These are phyloP conservation scores for Dimargaris xerosporica DNA, from an alignment of 192 early-diverging fungal species.

Conservation along the genomic window DNA sequence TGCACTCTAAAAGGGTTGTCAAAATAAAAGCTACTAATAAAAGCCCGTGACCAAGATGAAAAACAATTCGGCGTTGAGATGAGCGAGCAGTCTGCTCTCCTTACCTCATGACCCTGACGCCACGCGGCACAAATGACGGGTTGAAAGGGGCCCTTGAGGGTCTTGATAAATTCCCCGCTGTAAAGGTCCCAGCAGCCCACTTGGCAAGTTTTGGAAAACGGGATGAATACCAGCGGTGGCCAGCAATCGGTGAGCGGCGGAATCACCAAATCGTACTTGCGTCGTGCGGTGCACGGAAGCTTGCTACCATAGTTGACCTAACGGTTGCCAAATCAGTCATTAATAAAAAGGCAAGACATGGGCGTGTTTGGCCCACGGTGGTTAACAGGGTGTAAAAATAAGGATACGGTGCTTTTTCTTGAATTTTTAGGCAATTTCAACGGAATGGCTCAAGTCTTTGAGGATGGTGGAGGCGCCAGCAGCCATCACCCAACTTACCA, in stretches of 20 bases:
- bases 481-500: neutral
- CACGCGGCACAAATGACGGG: neutral
- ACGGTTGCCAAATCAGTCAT: too few relatives aligned
- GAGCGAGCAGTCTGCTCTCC: neutral
- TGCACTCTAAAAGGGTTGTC: too few relatives aligned
- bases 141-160: neutral
- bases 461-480: neutral
- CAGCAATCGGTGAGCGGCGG: conserved; percentile 2
- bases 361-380: too few relatives aligned
- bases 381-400: too few relatives aligned
- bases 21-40: too few relatives aligned
- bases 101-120: conserved; percentile 7
- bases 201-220: neutral
- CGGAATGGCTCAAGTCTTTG: too few relatives aligned
- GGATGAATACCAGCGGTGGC: conserved; percentile 6
- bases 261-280: conserved; percentile 11
- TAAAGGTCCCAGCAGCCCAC: conserved; percentile 3
- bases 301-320: conserved; percentile 2
- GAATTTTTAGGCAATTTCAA: too few relatives aligned
- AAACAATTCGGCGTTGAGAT: neutral
- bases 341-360: too few relatives aligned
- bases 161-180: neutral
- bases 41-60: too few relatives aligned
- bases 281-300: neutral
- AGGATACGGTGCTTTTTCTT: too few relatives aligned